Percentiles rank a stretch among this genome's conserved stretches.
phyloP scores from a whole-genome alignment of 495 filamentous ascomycete genomes.

The Penicillium ochrochloron region DNA sequence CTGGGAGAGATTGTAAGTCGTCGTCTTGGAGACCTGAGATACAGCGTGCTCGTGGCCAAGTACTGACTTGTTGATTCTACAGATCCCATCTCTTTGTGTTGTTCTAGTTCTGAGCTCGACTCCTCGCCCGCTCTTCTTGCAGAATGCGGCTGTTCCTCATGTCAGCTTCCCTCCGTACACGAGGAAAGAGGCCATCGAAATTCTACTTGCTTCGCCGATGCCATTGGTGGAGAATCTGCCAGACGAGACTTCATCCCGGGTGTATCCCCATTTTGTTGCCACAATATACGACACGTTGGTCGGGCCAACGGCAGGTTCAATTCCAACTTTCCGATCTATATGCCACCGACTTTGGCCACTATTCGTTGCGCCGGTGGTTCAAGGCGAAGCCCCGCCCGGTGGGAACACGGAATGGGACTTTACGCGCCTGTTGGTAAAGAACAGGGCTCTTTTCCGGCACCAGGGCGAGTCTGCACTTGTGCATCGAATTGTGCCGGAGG shows the following conservation, averaged over 20 bases:
- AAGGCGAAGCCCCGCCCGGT: conserved; percentile 42
- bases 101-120: conserved; percentile 74
- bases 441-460: conserved; percentile 74
- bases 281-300: conserved; percentile 48
- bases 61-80: conserved; percentile 23
- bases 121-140: conserved; percentile 72
- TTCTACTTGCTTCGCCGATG: conserved; percentile 60
- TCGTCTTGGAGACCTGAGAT: background rate
- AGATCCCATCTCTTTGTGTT: conserved; percentile 82
- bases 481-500: conserved; percentile 65
- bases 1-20: conserved; percentile 74
- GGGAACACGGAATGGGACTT: conserved; percentile 72
- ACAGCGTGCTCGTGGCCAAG: background rate
- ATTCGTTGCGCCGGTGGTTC: conserved; percentile 61
- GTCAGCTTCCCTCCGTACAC: conserved; percentile 86
- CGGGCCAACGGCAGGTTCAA: conserved; percentile 51
- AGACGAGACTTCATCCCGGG: conserved; percentile 33
- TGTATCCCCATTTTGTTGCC: conserved; percentile 51
- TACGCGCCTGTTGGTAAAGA: conserved; percentile 74
- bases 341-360: conserved; percentile 76
- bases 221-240: conserved; percentile 37
- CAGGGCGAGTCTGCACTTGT: conserved; percentile 76
- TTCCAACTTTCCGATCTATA: conserved; percentile 43
- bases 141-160: conserved; percentile 72
- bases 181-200: conserved; percentile 73